Evolutionary conservation across 176 grass and related monocot genomes (phyloP), one percentile per base, ranked within the genome.

Genomic region (Guadua angustifolia): DNA sequence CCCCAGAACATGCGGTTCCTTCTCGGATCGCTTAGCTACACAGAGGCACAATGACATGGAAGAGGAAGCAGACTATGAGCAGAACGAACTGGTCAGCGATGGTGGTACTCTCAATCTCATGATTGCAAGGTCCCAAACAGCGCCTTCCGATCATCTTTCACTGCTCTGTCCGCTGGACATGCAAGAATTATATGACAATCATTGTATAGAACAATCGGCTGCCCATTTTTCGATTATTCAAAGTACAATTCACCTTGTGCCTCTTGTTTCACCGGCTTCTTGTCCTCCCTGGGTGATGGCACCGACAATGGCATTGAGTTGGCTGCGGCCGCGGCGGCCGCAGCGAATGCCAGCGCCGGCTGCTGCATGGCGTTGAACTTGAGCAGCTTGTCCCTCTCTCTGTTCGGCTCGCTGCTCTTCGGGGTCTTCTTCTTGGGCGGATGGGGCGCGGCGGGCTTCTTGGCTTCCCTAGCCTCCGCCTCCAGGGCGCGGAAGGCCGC

Each of bases 351-450:
- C 22, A 88, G 40, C 2, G 89, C 66, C 0, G 89, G 86, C 73
- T 77, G 77, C 82, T 88, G 82, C 39, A 59, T 73, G 22, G 76
- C 78, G 16, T 78, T 84, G 86, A 91, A 63, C 50, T 88, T 91
- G 39, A 81, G 85, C 76, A 85, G 50, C 77, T 82, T 91, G 32
- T 88, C 89, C 49, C 79, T 90, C 66, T 90, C 88, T 43, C 65
- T 80, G 25, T 67, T 82, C 57, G 39, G 60, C 67, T 79, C 74
- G 74, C 52, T 52, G 74, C 77, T 69, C 70, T 89, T 89, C 1
- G 68, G 73, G 49, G 67, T 18, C 69, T 87, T 90, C 84, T 87
- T 90, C 88, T 87, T 90, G 74, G 84, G 67, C 1, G 15, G 59
- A 2, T 77, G 46, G 55, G 64, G 10, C 1, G 57, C 19, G 3